phyloP scores from a whole-genome alignment of 1,139 yeast species.

The Geotrichum australiense region DNA sequence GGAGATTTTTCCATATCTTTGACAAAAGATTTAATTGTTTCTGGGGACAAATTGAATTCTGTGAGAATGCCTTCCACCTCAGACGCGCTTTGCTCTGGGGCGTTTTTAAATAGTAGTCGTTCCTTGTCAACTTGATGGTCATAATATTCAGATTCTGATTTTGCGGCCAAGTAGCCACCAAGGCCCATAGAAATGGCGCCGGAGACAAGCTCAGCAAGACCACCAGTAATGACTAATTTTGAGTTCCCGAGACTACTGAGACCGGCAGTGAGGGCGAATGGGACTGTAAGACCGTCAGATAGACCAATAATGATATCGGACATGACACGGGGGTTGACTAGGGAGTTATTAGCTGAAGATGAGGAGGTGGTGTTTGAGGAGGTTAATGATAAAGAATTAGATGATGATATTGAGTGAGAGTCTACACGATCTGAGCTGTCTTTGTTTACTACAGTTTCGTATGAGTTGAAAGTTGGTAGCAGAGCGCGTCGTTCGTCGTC shows the following conservation, averaged over 20 bases:
- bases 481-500: conserved; percentile 25
- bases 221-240: conserved; percentile 73
- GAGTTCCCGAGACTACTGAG: conserved; percentile 67
- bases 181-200: conserved; percentile 84
- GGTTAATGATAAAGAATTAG: background rate
- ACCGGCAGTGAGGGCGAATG: conserved; percentile 81
- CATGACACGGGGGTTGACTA: conserved; percentile 53
- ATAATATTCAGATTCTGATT: conserved; percentile 54
- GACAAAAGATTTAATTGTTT: conserved; percentile 53
- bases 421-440: conserved; percentile 16
- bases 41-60: conserved; percentile 62
- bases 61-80: conserved; percentile 61
- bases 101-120: conserved; percentile 45
- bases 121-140: conserved; percentile 53
- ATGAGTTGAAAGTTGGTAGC: conserved; percentile 28
- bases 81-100: conserved; percentile 46
- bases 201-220: conserved; percentile 76
- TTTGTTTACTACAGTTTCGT: conserved; percentile 22
- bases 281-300: conserved; percentile 77
- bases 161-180: conserved; percentile 80
- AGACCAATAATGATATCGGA: conserved; percentile 72
- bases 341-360: conserved; percentile 18
- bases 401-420: conserved; percentile 16
- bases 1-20: conserved; percentile 61
- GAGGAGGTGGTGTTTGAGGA: background rate